Percentiles rank a stretch among this genome's conserved stretches.
phyloP scores from a whole-genome alignment of 2,329 filamentous ascomycete species.

The Amesomyces nigricolor region DNA sequence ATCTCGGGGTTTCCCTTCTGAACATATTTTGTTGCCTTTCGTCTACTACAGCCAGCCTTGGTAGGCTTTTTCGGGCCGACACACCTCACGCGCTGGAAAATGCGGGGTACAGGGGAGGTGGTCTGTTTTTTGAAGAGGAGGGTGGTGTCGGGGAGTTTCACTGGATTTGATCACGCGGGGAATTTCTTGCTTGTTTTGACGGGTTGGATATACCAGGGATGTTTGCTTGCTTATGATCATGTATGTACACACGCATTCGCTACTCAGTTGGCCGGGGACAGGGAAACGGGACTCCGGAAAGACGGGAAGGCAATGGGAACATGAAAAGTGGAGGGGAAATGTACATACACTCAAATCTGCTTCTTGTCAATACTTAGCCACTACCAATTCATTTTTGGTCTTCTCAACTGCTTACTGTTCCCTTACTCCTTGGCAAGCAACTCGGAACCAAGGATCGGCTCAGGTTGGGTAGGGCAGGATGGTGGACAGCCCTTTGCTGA shows the following conservation, averaged over 20 bases:
- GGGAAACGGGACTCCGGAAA: background rate
- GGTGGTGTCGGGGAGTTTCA: background rate
- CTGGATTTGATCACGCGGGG: background rate
- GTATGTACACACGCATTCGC: background rate
- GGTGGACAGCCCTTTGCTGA: constrained; percentile 1
- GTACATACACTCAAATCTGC: constrained; percentile 1
- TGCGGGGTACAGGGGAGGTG: constrained; percentile 9
- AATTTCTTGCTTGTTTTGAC: background rate
- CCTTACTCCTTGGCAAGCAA: background rate
- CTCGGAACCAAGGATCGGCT: constrained; percentile 1
- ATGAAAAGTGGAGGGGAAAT: background rate
- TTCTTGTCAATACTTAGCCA: constrained; percentile 16
- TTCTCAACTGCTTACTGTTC: background rate
- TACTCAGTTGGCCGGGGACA: background rate
- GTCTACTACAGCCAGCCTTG: background rate
- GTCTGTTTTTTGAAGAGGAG: background rate
- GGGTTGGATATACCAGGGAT: constrained; percentile 14
- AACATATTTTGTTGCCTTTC: background rate
- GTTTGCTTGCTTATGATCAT: constrained; percentile 6
- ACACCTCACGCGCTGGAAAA: background rate
- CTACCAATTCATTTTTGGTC: background rate
- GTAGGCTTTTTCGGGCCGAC: constrained; percentile 9
- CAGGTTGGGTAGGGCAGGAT: constrained; percentile 12
- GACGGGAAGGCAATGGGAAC: background rate
- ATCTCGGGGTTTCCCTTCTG: background rate